phyloP scores from a whole-genome alignment of 805 yeast species.

The Tetrapisispora taiwanensis region DNA sequence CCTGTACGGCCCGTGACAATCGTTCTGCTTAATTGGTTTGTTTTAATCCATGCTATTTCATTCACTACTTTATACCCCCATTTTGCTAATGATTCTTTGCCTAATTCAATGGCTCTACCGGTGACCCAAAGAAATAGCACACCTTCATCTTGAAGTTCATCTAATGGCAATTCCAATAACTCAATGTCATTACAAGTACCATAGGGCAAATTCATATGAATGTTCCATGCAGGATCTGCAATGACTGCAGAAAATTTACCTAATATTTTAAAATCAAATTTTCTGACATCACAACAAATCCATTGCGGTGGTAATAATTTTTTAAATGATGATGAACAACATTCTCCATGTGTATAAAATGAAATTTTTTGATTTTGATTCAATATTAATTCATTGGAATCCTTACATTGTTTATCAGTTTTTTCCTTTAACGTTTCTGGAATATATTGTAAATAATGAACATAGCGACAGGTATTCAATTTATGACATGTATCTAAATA shows the following conservation, averaged over 20 bases:
- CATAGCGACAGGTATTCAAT: conserved; percentile 64
- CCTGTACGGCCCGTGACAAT: conserved; percentile 95
- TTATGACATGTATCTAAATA: conserved; percentile 91
- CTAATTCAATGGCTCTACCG: conserved; percentile 84
- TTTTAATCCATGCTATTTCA: conserved; percentile 84
- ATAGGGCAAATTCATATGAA: conserved; percentile 77
- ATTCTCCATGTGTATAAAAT: conserved; percentile 29
- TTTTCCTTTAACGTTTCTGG: conserved; percentile 26
- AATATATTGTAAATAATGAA: conserved; percentile 53
- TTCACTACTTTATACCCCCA: conserved; percentile 81
- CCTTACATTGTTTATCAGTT: conserved; percentile 13
- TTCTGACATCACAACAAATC: conserved; percentile 76
- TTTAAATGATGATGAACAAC: conserved; percentile 29
- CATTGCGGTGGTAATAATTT: conserved; percentile 55
- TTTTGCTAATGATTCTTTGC: conserved; percentile 58
- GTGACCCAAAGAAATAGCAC: conserved; percentile 86
- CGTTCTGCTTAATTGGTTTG: conserved; percentile 78
- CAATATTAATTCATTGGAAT: conserved; percentile 12
- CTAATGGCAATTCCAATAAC: conserved; percentile 53
- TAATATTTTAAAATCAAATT: conserved; percentile 55
- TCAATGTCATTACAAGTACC: conserved; percentile 74
- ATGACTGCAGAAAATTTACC: conserved; percentile 79
- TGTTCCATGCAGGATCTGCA: conserved; percentile 96
- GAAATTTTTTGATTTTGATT: conserved; percentile 17
- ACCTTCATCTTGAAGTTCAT: conserved; percentile 72